These are phyloP conservation scores for Brassica juncea DNA, from an alignment of 345 rosid species.

Conservation along the genomic window DNA sequence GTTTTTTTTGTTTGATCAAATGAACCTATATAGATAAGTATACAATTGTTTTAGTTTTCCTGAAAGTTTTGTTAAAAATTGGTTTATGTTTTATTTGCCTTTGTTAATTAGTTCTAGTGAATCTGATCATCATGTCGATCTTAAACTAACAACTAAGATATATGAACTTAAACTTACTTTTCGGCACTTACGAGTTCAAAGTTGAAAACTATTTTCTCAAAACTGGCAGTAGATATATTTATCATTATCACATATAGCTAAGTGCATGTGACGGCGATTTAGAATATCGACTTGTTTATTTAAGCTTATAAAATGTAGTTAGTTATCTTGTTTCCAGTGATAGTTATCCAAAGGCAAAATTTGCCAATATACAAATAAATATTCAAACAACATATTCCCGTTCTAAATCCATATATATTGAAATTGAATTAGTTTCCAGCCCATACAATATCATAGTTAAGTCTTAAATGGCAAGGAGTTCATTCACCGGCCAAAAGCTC, in stretches of 20 bases:
- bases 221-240: slow-evolving; percentile 18
- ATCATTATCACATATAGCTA: slow-evolving; percentile 16
- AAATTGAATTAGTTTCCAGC: background rate
- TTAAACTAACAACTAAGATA: slow-evolving; percentile 25
- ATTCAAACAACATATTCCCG: background rate
- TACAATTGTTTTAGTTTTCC: background rate
- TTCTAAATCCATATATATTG: background rate
- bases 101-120: slow-evolving; percentile 1
- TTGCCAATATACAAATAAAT: background rate
- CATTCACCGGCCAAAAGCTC: slow-evolving; percentile 38
- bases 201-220: background rate
- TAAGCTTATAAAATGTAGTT: slow-evolving; percentile 19
- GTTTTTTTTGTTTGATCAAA: background rate
- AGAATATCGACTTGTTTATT: slow-evolving; percentile 9
- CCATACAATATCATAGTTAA: background rate
- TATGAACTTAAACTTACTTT: slow-evolving; percentile 4
- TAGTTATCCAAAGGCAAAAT: background rate
- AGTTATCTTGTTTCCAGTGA: background rate
- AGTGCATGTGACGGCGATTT: slow-evolving; percentile 30
- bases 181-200: slow-evolving; percentile 15
- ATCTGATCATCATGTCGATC: slow-evolving; percentile 27
- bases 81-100: slow-evolving; percentile 2
- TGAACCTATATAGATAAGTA: background rate
- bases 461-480: background rate
- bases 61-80: background rate